Base-by-base conservation (phyloP, 192 early-diverging fungal genomes). In the Chytriomyces sp. region DNA sequence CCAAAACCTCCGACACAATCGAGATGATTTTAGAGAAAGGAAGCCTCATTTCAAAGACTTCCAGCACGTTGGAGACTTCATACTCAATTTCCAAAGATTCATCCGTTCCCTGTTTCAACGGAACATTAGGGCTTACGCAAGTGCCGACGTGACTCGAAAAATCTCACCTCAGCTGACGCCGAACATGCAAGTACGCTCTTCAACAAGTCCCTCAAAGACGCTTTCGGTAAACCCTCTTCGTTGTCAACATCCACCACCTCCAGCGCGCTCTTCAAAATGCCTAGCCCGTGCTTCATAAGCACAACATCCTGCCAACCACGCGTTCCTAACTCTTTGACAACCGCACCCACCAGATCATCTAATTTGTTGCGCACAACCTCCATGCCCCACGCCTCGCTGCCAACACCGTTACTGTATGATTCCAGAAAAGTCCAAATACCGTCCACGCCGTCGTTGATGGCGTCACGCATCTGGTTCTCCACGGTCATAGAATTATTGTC, bases 21-120 rank as follows among this genome's bases (percentile, higher is more conserved):
- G 2, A 7, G 19, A 25, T 30, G 36, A 68, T 14, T 5, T n/a
- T 38, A 10, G 31, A 14, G 25, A 68, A 56, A 10, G 41, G 37
- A 2, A 68, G 17, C 8, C 34, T 28, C 10, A 32, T 34, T 34
- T 68, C 65, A 34, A 68, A 52, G 7, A 53, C 39, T 34, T 68
- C 54, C 6, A 68, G 44, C 22, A 39, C 30, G 33, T 68, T 68
- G 3, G 65, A 25, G 30, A 68, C 54, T 68, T 68, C 65, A 33
- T 68, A 68, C 26, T 68, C 65, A 39, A 68, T 68, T 28, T 68
- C 65, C 12, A 68, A 33, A 19, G 7, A 12, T 25, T 68, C 65
- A 31, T 65, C 63, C 30, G 49, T 22, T 19, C 49, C 40, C 63
- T 65, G 38, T n/a, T 49, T 49, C 22, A n/a, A 49, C 14, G 44